Percentiles rank a stretch among this genome's conserved stretches.
Conservation (phyloP, 140 eudicot species). For the Anethum foeniculum region DNA sequence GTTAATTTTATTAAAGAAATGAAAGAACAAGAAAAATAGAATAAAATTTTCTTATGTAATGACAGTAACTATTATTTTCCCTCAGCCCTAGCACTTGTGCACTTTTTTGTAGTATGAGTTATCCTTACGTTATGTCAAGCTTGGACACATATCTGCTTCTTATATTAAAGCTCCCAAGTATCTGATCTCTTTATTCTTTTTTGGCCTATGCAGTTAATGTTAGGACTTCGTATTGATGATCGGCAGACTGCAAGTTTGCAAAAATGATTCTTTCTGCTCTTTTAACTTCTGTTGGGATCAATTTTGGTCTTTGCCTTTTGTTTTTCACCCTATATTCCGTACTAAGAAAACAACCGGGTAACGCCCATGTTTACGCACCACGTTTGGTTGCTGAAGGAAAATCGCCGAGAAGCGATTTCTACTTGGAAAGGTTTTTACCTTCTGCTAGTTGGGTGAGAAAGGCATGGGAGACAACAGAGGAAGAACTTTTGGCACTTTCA, state of each 20-base stretch:
- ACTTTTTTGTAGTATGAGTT: background rate
- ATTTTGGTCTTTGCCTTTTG: conserved; percentile 60
- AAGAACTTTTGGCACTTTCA: conserved; percentile 49
- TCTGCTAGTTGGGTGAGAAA: conserved; percentile 72
- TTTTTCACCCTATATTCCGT: conserved; percentile 58
- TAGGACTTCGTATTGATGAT: conserved; percentile 3
- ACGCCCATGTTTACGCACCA: conserved; percentile 62
- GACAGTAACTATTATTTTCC: background rate
- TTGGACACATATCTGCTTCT: background rate
- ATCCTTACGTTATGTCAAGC: background rate
- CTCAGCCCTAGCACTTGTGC: background rate
- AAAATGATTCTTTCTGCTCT: conserved; percentile 92
- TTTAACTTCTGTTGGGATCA: conserved; percentile 78
- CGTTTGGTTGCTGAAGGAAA: conserved; percentile 72
- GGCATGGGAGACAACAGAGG: conserved; percentile 72
- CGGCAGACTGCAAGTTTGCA: conserved; percentile 12
- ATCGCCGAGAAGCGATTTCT: conserved; percentile 36
- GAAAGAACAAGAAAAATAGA: background rate
- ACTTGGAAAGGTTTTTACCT: conserved; percentile 53
- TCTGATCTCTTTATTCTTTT: background rate
- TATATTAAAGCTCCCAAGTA: background rate
- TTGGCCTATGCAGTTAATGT: conserved; percentile 3
- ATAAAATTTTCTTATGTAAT: background rate
- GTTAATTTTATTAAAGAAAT: background rate
- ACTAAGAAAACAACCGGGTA: conserved; percentile 59